Conservation (phyloP, 306 rosid species). For the Trifolium dubium region DNA sequence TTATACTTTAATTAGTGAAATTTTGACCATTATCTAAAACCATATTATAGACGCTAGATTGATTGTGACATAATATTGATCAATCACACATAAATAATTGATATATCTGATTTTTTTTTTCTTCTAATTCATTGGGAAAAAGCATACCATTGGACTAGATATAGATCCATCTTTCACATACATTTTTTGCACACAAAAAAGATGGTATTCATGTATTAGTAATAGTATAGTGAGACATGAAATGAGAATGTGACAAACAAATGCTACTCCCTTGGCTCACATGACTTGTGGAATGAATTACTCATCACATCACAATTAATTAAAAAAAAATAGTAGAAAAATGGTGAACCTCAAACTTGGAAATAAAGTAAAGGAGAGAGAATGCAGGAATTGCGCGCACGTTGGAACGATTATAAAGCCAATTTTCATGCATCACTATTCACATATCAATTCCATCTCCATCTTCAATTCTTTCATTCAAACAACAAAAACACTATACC, state of each 20-base stretch:
- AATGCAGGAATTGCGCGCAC: slow-evolving; percentile 23
- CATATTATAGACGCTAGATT: too few species aligned
- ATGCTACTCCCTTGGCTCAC: background rate
- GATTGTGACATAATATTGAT: too few species aligned
- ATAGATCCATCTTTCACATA: background rate
- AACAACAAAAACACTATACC: background rate
- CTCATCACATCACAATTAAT: background rate
- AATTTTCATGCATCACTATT: slow-evolving; percentile 64
- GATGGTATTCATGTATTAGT: too few species aligned
- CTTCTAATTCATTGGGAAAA: background rate
- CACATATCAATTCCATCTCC: slow-evolving; percentile 3
- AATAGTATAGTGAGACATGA: background rate
- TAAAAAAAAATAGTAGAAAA: slow-evolving; percentile 10
- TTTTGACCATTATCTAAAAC: too few species aligned
- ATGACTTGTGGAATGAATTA: background rate
- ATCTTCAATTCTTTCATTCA: background rate
- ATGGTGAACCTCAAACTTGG: slow-evolving; percentile 22
- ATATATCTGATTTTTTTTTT: background rate
- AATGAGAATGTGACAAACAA: slow-evolving; percentile 17
- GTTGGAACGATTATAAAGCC: slow-evolving; percentile 65
- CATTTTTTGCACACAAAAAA: background rate
- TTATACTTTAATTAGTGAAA: too few species aligned
- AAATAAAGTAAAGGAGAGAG: slow-evolving; percentile 19
- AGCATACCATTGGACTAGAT: background rate
- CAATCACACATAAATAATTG: too few species aligned